Evolutionary conservation across 2,329 filamentous ascomycete species (phyloP), one percentile per base, ranked within the genome.

Genomic region (Fusarium sp.): DNA sequence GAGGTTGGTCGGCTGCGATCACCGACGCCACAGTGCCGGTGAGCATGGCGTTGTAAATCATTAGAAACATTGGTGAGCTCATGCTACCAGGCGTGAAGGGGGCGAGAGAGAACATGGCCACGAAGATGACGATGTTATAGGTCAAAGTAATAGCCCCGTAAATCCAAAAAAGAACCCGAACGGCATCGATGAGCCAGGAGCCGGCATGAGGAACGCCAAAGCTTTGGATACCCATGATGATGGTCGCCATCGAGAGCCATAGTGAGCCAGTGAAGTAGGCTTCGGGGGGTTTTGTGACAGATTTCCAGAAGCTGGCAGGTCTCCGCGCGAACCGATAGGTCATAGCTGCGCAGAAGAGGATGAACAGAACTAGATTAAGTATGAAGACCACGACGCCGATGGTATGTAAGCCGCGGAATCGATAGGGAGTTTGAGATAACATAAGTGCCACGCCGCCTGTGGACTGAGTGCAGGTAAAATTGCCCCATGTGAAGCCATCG

Each of bases 41-140:
- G 0, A 57, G 55, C 55, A 57, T 57, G 0, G 55, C 24, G 1
- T 57, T 57, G 19, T 57, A 57, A 13, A 57, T 57, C 55, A 57
- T 57, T 1, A 57, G 7, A n/a, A 57, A 57, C 50, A 57, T 57
- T 1, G 55, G 55, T n/a, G 55, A 57, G n/a, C 50, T 57, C 55
- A 56, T 45, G 7, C 55, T 56, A 8, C 55, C 55, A 3, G 39
- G 55, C 0, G 50, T 13, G 11, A 57, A 56, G 0, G 55, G 55
- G 0, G 55, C 49, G 0, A 56, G 17, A 1, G 55, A 57, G 7
- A 57, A 57, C 50, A 56, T 57, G 0, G 39, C 55, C 7, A 57
- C 50, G 5, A 57, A 57, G 2, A 57, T 57, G 3, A 57, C 7
- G 22, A 57, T 19, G 5, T 57, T 57, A 5, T 57, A 57, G 1